A percentile compares a stretch with the other conserved stretches of the same genome.
Evolutionary conservation across 2,329 filamentous ascomycete species (phyloP).

Genomic region (Ophiocordyceps unilateralis): DNA sequence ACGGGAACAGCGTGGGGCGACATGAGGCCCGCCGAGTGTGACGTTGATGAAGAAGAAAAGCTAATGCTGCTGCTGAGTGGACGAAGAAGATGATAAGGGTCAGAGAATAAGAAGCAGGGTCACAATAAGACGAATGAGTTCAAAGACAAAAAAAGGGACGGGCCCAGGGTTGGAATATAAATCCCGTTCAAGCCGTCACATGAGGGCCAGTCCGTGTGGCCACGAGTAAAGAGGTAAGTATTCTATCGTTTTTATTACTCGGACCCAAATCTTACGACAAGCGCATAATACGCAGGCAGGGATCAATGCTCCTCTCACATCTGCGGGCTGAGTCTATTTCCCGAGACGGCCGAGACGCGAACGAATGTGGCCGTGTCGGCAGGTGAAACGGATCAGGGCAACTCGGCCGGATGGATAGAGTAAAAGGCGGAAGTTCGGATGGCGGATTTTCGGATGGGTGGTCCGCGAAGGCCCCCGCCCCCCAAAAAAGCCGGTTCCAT

Average conservation of each 20-base stretch:
- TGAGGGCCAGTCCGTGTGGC: not conserved
- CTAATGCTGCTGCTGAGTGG: no score
- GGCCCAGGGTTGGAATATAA: not conserved
- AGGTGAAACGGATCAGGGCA: not conserved
- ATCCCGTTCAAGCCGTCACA: not conserved
- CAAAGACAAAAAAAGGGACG: no score
- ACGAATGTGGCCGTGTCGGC: not conserved
- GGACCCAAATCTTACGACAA: not conserved
- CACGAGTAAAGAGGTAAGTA: not conserved
- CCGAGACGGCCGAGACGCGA: not conserved
- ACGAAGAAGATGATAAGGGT: no score
- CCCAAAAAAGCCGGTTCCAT: not conserved
- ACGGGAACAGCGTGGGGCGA: slow-evolving; percentile 22
- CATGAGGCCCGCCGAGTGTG: slow-evolving; percentile 11
- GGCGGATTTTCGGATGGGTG: not conserved
- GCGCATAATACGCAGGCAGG: not conserved
- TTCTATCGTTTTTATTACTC: not conserved
- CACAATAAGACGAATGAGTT: no score
- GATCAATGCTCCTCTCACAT: not conserved
- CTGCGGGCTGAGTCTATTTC: not conserved
- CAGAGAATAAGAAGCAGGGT: no score
- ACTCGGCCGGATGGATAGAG: no score
- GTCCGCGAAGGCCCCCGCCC: no score
- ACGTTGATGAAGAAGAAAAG: no score
- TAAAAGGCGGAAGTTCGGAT: not conserved